These are phyloP conservation scores for Leccinum olivaceopallidum DNA, from an alignment of 768 basidiomycete genomes.

Conservation along the genomic window DNA sequence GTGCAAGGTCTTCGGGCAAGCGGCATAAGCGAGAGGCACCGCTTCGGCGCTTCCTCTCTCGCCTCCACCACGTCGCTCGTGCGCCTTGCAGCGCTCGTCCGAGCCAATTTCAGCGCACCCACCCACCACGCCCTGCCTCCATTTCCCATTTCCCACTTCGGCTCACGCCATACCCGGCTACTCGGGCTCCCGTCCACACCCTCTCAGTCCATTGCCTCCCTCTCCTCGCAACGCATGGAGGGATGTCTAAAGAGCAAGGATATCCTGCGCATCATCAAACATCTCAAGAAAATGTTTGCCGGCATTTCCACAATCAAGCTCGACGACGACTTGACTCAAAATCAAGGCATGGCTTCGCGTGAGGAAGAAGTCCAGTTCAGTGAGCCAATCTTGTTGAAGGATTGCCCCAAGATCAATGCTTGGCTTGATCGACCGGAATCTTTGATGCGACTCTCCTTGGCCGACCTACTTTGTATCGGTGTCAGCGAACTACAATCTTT, in stretches of 20 bases:
- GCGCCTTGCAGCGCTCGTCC: too few species aligned
- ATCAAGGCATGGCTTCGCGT: conserved; percentile 91
- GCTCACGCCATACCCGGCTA: too few species aligned
- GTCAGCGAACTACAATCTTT: conserved; percentile 80
- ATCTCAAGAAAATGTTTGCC: conserved; percentile 99
- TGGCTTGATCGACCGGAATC: conserved; percentile 93
- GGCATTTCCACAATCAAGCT: conserved; percentile 88
- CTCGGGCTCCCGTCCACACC: too few species aligned
- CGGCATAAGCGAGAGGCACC: too few species aligned
- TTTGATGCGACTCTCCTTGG: conserved; percentile 90
- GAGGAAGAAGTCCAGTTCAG: conserved; percentile 93
- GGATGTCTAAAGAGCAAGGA: conserved; percentile 68
- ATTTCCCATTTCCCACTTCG: too few species aligned
- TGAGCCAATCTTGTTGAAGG: conserved; percentile 82
- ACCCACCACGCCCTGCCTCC: too few species aligned
- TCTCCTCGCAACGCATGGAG: too few species aligned
- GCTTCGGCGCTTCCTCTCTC: too few species aligned
- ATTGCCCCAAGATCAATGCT: conserved; percentile 97
- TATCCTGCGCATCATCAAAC: conserved; percentile 97
- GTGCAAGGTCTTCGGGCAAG: too few species aligned
- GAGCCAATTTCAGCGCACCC: too few species aligned
- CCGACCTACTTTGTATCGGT: conserved; percentile 75
- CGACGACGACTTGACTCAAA: conserved; percentile 84
- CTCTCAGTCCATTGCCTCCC: too few species aligned
- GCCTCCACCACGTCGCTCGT: too few species aligned